Percentiles rank a stretch among this genome's conserved stretches.
These are phyloP conservation scores for Scutellaria barbata DNA, from an alignment of 257 asterid species.

Conservation along the genomic window DNA sequence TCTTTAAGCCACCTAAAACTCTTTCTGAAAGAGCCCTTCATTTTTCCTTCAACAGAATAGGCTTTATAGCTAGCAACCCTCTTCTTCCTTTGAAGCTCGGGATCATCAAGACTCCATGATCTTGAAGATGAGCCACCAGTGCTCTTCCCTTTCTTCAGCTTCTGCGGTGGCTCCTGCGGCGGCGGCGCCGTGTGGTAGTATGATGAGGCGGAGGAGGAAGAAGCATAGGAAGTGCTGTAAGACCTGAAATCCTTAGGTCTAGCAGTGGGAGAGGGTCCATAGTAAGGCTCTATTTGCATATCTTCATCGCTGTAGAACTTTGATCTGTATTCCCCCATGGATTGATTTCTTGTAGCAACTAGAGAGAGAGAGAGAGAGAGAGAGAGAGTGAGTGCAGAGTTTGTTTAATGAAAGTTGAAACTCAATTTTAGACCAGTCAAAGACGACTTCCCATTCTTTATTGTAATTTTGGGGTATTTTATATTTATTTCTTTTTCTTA, in stretches of 20 bases:
- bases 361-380: neutral
- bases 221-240: constrained; percentile 42
- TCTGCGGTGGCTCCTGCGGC: constrained; percentile 34
- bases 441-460: constrained; percentile 30
- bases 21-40: constrained; percentile 53
- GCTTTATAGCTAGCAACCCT: constrained; percentile 57
- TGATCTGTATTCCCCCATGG: constrained; percentile 57
- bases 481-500: too few relatives aligned
- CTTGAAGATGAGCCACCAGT: constrained; percentile 41
- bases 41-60: constrained; percentile 54
- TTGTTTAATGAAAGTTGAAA: neutral
- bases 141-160: constrained; percentile 48
- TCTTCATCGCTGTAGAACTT: constrained; percentile 34
- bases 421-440: constrained; percentile 30
- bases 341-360: neutral
- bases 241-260: constrained; percentile 42
- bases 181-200: constrained; percentile 20
- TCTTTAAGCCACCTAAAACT: constrained; percentile 58
- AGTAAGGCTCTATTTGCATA: constrained; percentile 53
- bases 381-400: neutral
- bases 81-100: constrained; percentile 57
- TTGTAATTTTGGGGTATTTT: too few relatives aligned
- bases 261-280: constrained; percentile 29
- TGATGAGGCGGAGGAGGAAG: too few relatives aligned
- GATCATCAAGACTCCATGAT: constrained; percentile 48